phyloP scores from a whole-genome alignment of 2,329 filamentous ascomycete species.

The Penicillium sp. region DNA sequence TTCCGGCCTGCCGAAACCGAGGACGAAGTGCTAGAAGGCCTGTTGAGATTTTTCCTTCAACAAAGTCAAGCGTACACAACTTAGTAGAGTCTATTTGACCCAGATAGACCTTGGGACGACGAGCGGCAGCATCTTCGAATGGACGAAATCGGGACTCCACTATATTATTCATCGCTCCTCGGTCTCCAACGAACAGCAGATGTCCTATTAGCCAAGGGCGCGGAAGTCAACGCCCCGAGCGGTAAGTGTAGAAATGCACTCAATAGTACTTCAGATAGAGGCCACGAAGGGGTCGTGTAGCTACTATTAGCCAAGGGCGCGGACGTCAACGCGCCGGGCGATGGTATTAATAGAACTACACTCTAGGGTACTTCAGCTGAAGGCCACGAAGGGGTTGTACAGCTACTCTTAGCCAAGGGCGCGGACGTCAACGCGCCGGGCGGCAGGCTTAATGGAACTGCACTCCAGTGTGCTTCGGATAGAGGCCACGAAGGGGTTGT shows the following conservation, averaged over 20 bases:
- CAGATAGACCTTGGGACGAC: accelerated
- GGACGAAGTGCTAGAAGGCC: neutral
- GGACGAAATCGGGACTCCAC: neutral
- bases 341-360: no score
- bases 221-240: neutral
- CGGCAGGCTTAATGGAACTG: accelerated
- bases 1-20: neutral
- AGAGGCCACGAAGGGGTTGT: neutral
- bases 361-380: no score
- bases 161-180: neutral
- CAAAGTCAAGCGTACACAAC: neutral
- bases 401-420: no score
- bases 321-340: neutral
- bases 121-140: accelerated
- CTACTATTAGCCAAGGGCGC: neutral
- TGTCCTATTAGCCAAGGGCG: neutral
- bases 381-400: no score
- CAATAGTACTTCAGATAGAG: neutral
- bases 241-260: neutral
- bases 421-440: no score
- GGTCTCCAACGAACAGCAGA: neutral
- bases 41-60: neutral
- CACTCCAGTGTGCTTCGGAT: neutral
- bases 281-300: neutral
- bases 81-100: neutral